Base-by-base conservation (phyloP, 345 rosid species). In the Syzygium aqueum region DNA sequence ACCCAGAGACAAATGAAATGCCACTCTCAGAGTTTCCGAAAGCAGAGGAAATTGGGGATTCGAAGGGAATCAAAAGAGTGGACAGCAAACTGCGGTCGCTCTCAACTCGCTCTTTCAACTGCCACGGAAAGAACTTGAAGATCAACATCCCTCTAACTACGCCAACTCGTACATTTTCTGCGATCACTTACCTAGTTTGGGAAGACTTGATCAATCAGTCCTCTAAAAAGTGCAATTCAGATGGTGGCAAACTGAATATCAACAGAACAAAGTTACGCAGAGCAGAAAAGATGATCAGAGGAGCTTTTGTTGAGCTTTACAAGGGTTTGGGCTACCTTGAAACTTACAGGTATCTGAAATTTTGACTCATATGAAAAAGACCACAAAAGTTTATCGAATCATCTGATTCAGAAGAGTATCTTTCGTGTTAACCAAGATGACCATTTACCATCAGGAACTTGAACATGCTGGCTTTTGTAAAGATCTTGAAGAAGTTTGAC, bases 391-490 rank as follows among this genome's bases (percentile, higher is more conserved):
- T 51, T 63, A 25, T 51, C 15, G 13, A 51, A 16, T 33, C 40
- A 21, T 40, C 80, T 17, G 78, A 67, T 33, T 67, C 13, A 67
- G 80, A 67, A 17, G 80, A 49, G 51, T 28, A 50, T 46, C 40
- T 46, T n/a, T 61, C 51, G 80, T 50, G 82, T 40, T 77, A 53
- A 77, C 22, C 83, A 78, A 82, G 51, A 49, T 65, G 85, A 51
- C 56, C 54, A 13, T 22, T 84, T 23, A 84, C 40, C 12, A 84
- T 51, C 95, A 95, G 99, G 95, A 94, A 95, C 95, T 93, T 98
- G 93, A 98, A 98, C 94, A 89, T 95, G 96, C 94, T 98, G 88
- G 99, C 99, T 92, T 98, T 96, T 85, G 92, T 96, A 54, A 98
- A 98, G 93, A 98, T 98, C 88, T 90, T 98, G 92, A 98, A 95